phyloP scores from a whole-genome alignment of 2,329 filamentous ascomycete genomes.

The Microsporum ferrugineum region DNA sequence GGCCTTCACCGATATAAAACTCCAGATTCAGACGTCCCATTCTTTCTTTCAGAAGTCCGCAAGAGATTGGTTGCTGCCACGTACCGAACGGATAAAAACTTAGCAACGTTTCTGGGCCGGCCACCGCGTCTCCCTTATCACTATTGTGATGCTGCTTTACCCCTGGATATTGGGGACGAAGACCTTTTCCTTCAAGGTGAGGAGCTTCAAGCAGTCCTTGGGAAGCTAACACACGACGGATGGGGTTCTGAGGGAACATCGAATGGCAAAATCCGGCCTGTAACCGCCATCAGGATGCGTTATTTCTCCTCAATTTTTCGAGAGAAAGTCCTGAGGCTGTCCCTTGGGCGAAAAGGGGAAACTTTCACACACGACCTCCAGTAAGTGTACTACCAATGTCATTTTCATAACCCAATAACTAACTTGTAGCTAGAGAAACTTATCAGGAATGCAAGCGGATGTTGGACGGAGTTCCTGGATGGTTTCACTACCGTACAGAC shows the following conservation, averaged over 20 bases:
- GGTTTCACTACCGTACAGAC: slow-evolving; percentile 15
- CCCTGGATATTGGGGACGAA: slow-evolving; percentile 22
- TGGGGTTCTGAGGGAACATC: slow-evolving; percentile 14
- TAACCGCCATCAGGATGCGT: slow-evolving; percentile 16
- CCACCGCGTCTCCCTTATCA: slow-evolving; percentile 22
- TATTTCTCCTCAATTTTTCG: slow-evolving; percentile 16
- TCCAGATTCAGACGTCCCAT: slow-evolving; percentile 13
- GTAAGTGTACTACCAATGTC: neutral
- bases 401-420: neutral
- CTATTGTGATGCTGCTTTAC: slow-evolving; percentile 21
- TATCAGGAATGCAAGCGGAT: slow-evolving; percentile 14
- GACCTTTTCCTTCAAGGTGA: slow-evolving; percentile 14
- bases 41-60: slow-evolving; percentile 21
- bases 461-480: slow-evolving; percentile 14
- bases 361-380: slow-evolving; percentile 9
- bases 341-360: slow-evolving; percentile 12
- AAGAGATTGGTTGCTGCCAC: slow-evolving; percentile 19
- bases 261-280: slow-evolving; percentile 11
- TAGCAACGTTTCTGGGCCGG: slow-evolving; percentile 23
- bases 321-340: slow-evolving; percentile 19
- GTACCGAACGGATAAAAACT: slow-evolving; percentile 21
- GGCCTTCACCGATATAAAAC: slow-evolving; percentile 10
- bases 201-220: slow-evolving; percentile 11
- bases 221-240: slow-evolving; percentile 15
- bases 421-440: slow-evolving; percentile 11